Conservation (phyloP, 2,329 filamentous ascomycete genomes). For the Epicoccum nigrum region DNA sequence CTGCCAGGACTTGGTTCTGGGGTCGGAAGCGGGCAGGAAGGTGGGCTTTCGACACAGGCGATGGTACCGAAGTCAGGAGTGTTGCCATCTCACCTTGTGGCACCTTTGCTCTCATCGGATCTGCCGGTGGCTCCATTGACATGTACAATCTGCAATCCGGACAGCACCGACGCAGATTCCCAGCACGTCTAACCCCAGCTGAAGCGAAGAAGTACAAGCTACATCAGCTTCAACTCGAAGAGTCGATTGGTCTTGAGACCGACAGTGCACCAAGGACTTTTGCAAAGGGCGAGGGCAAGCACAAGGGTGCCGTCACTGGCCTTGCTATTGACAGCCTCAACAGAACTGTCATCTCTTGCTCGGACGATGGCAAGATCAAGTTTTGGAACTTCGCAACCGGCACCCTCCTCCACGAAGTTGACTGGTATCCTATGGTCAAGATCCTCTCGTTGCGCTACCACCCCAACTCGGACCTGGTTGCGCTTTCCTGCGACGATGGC, state of each 20-base stretch:
- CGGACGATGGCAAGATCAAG: conserved; percentile 89
- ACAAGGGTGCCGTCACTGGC: conserved; percentile 83
- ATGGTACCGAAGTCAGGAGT: conserved; percentile 78
- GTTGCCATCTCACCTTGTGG: conserved; percentile 91
- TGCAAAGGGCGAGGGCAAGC: conserved; percentile 67
- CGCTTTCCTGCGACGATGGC: conserved; percentile 86
- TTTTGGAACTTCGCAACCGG: conserved; percentile 97
- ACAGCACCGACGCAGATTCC: conserved; percentile 84
- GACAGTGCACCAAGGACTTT: conserved; percentile 45
- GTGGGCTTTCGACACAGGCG: conserved; percentile 89
- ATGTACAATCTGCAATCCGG: conserved; percentile 98
- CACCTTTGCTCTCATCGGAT: conserved; percentile 90
- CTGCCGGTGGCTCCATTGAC: conserved; percentile 80
- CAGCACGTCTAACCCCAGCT: conserved; percentile 74
- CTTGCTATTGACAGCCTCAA: conserved; percentile 90
- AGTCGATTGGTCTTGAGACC: conserved; percentile 32
- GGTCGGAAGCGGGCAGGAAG: conserved; percentile 89
- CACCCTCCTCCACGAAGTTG: conserved; percentile 76
- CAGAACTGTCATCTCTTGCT: conserved; percentile 82
- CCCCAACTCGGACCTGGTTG: conserved; percentile 80
- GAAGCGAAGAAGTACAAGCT: conserved; percentile 78
- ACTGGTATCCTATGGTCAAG: conserved; percentile 79
- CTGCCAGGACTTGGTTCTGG: conserved; percentile 97
- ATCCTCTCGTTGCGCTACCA: conserved; percentile 83
- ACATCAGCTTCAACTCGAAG: conserved; percentile 64